Evolutionary conservation across 2,329 filamentous ascomycete species (phyloP).

Genomic region (Alternaria sp.): DNA sequence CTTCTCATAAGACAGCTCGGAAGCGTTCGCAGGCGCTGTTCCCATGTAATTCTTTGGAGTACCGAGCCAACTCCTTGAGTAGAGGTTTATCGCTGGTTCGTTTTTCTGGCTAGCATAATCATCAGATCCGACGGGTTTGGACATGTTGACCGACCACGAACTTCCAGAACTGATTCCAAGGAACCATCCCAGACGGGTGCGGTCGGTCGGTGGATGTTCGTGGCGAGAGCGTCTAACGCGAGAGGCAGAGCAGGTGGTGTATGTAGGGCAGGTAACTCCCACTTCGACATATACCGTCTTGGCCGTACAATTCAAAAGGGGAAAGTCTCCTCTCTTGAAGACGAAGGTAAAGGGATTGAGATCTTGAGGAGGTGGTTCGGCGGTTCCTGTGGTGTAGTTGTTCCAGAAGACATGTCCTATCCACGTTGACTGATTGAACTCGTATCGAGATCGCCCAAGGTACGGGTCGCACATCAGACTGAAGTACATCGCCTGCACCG

Average conservation of each 20-base stretch:
- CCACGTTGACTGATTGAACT: neutral
- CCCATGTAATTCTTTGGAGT: too few relatives aligned
- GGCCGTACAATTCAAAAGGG: neutral
- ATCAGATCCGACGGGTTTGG: too few relatives aligned
- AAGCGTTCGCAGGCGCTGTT: too few relatives aligned
- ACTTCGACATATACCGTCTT: neutral
- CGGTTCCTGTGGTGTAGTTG: too few relatives aligned
- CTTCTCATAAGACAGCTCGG: too few relatives aligned
- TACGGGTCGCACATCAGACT: neutral
- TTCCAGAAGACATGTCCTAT: neutral
- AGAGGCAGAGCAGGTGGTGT: neutral
- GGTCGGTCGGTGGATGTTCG: neutral
- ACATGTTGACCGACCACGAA: too few relatives aligned
- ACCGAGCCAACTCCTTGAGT: too few relatives aligned
- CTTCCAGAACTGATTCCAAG: too few relatives aligned
- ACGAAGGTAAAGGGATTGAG: neutral
- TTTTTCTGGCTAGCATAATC: too few relatives aligned
- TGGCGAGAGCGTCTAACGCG: neutral
- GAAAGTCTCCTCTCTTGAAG: fast-evolving
- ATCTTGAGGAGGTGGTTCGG: neutral
- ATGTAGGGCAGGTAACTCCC: neutral
- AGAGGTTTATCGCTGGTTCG: too few relatives aligned
- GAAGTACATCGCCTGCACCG: neutral
- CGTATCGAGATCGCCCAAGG: too few relatives aligned
- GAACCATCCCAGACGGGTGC: too few relatives aligned